Evolutionary conservation across 768 basidiomycete species (phyloP).

Genomic region (Imleria badia): DNA sequence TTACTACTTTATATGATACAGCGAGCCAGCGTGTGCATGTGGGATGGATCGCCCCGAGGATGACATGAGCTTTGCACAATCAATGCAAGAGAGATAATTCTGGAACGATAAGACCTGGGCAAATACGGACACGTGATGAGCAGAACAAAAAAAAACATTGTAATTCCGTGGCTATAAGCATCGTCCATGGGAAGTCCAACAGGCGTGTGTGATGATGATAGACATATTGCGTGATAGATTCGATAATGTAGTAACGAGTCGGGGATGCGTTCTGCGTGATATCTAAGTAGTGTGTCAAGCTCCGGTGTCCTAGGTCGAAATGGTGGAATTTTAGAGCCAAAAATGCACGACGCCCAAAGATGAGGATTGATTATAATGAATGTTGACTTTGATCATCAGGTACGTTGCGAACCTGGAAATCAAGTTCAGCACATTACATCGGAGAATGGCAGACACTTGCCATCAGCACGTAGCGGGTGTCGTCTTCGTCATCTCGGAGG

Average conservation of each 20-base stretch:
- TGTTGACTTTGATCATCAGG: conserved; percentile 43
- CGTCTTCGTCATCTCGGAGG: conserved; percentile 53
- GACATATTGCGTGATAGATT: conserved; percentile 15
- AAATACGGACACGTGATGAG: conserved; percentile 8
- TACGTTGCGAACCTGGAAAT: conserved; percentile 53
- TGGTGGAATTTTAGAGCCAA: not conserved
- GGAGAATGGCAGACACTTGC: conserved; percentile 34
- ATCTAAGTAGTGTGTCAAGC: conserved; percentile 18
- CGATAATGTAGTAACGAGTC: conserved; percentile 10
- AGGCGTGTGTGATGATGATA: conserved; percentile 18
- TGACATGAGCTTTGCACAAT: not conserved
- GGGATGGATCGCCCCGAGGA: not conserved
- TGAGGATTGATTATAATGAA: conserved; percentile 19
- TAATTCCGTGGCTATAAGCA: conserved; percentile 3
- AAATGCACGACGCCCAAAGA: not conserved
- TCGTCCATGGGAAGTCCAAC: conserved; percentile 16
- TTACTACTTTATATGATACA: conserved; percentile 5
- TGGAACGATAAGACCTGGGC: conserved; percentile 12
- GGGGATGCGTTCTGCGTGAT: conserved; percentile 9
- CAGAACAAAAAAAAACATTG: not conserved
- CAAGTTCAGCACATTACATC: conserved; percentile 9
- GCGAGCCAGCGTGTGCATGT: not conserved
- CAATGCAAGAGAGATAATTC: conserved; percentile 1
- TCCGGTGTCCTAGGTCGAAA: conserved; percentile 1
- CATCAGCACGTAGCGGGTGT: conserved; percentile 54